phyloP scores from a whole-genome alignment of 495 filamentous ascomycete genomes.

The Cladorrhinum samala region DNA sequence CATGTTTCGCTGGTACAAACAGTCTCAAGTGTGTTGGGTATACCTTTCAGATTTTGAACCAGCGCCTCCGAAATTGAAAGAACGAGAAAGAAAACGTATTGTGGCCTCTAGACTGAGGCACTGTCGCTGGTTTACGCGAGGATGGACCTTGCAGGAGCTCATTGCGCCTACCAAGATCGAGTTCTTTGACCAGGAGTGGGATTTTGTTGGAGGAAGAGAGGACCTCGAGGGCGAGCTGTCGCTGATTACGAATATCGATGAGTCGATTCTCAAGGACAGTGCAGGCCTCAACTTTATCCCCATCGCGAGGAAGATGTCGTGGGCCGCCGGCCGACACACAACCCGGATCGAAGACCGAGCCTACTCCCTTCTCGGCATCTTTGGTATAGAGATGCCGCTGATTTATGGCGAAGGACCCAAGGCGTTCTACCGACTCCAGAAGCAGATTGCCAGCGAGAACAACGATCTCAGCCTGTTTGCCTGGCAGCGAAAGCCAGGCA shows the following conservation, averaged over 20 bases:
- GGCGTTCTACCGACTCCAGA: slow-evolving; percentile 12
- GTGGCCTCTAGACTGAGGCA: neutral
- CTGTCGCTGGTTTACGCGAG: slow-evolving; percentile 15
- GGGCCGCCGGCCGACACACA: slow-evolving; percentile 8
- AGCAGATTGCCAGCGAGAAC: slow-evolving; percentile 10
- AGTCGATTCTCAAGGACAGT: neutral
- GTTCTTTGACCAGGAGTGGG: slow-evolving; percentile 27
- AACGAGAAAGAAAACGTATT: neutral
- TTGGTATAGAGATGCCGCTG: slow-evolving; percentile 10
- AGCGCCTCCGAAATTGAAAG: neutral
- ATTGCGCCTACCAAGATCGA: slow-evolving; percentile 26
- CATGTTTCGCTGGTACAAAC: neutral
- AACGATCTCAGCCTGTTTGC: slow-evolving; percentile 11
- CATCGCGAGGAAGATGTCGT: slow-evolving; percentile 12
- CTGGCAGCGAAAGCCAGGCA: slow-evolving; percentile 4
- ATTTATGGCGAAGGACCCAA: slow-evolving; percentile 13
- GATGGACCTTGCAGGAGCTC: slow-evolving; percentile 36
- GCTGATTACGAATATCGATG: slow-evolving; percentile 7
- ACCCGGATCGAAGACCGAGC: slow-evolving; percentile 10
- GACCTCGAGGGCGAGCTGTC: neutral
- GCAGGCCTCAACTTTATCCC: slow-evolving; percentile 1
- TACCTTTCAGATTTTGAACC: neutral
- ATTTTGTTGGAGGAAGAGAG: slow-evolving; percentile 7
- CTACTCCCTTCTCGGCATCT: slow-evolving; percentile 15
- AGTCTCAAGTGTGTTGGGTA: neutral